Evolutionary conservation across 108 stramenopile species (phyloP).

Genomic region (Nitzschia palea): DNA sequence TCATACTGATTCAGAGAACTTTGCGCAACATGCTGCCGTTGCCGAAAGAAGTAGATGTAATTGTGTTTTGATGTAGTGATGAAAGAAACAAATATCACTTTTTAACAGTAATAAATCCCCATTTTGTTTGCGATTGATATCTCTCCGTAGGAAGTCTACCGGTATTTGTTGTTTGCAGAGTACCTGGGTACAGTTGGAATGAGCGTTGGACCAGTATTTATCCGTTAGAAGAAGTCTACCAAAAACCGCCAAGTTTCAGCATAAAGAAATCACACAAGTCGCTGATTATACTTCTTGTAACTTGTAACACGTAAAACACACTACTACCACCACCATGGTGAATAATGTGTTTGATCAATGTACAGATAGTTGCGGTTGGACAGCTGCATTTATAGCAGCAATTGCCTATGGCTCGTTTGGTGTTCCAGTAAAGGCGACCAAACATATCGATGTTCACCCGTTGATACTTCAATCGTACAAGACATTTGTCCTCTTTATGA

Average conservation of each 20-base stretch:
- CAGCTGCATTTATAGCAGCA: slow-evolving; percentile 49
- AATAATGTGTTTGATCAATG: slow-evolving; percentile 26
- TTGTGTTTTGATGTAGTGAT: slow-evolving; percentile 9
- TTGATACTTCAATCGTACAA: slow-evolving; percentile 67
- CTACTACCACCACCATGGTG: not conserved
- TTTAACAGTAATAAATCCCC: too few relatives aligned
- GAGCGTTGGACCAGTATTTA: too few relatives aligned
- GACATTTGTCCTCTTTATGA: slow-evolving; percentile 51
- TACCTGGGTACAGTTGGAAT: too few relatives aligned
- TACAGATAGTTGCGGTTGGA: slow-evolving; percentile 52
- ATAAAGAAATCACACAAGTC: too few relatives aligned
- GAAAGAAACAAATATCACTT: too few relatives aligned
- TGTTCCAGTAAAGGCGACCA: slow-evolving; percentile 59
- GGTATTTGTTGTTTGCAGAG: too few relatives aligned
- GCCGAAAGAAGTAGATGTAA: slow-evolving; percentile 8
- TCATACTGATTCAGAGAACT: slow-evolving; percentile 15
- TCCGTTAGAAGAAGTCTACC: too few relatives aligned
- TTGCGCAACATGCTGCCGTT: not conserved
- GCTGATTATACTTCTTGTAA: too few relatives aligned
- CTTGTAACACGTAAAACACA: too few relatives aligned
- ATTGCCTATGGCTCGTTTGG: slow-evolving; percentile 61
- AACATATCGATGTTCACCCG: slow-evolving; percentile 59
- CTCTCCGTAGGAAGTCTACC: too few relatives aligned
- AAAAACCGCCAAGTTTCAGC: too few relatives aligned
- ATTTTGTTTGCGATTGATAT: too few relatives aligned